Evolutionary conservation across 169 alveolate species (phyloP).

Genomic region (Plasmodium adleri): DNA sequence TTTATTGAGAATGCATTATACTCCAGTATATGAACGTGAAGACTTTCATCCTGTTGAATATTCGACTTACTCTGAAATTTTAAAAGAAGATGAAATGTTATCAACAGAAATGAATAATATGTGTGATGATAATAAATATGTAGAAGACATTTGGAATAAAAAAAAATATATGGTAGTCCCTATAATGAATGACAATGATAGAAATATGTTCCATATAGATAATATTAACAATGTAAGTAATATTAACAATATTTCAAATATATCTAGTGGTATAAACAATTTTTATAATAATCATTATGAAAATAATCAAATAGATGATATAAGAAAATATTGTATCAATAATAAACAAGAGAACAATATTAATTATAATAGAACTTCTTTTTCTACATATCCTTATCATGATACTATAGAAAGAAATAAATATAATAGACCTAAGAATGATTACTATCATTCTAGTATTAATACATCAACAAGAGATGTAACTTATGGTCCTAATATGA

Average conservation of each 20-base stretch:
- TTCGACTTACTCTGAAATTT: background rate
- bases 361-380: background rate
- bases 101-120: background rate
- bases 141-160: background rate
- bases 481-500: background rate
- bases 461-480: background rate
- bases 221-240: background rate
- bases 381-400: background rate
- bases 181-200: background rate
- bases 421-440: background rate
- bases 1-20: conserved; percentile 51
- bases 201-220: background rate
- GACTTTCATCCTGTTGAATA: conserved; percentile 39
- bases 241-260: background rate
- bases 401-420: background rate
- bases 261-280: background rate
- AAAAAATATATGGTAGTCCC: too few relatives aligned
- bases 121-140: background rate
- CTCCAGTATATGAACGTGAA: conserved; percentile 27
- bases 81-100: background rate
- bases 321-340: background rate
- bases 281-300: background rate
- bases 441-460: background rate
- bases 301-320: background rate
- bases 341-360: background rate